These are phyloP conservation scores for Fusarium caatingaense DNA, from an alignment of 2,329 filamentous ascomycete genomes.

Conservation along the genomic window DNA sequence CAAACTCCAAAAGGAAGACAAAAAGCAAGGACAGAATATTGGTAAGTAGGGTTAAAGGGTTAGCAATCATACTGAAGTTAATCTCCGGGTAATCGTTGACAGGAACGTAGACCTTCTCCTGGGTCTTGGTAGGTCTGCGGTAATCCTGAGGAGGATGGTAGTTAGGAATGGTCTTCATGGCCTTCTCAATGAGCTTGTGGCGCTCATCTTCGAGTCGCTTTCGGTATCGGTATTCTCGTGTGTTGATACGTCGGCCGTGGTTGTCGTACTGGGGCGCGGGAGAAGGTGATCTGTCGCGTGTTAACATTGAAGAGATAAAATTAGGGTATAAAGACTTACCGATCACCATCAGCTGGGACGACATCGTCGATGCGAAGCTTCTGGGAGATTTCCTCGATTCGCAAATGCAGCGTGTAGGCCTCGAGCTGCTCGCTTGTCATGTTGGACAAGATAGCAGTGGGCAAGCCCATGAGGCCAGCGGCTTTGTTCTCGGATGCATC, in stretches of 20 bases:
- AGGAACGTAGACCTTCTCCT: conserved; percentile 99
- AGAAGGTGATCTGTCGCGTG: conserved; percentile 81
- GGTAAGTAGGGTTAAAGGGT: conserved; percentile 87
- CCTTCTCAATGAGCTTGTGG: conserved; percentile 98
- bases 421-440: conserved; percentile 99
- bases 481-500: conserved; percentile 98
- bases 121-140: conserved; percentile 98
- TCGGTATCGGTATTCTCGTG: conserved; percentile 96
- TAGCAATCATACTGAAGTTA: conserved; percentile 99
- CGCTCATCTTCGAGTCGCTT: conserved; percentile 98
- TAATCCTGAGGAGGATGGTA: conserved; percentile 99
- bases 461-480: conserved; percentile 95
- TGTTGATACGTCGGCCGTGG: conserved; percentile 99
- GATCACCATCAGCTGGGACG: conserved; percentile 93
- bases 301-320: conserved; percentile 15
- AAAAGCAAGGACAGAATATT: conserved; percentile 50
- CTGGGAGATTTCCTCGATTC: conserved; percentile 99
- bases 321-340: conserved; percentile 67
- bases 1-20: conserved; percentile 58
- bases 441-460: conserved; percentile 94
- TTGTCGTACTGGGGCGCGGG: conserved; percentile 98
- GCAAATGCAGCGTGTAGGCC: conserved; percentile 93
- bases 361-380: conserved; percentile 99
- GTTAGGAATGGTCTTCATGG: conserved; percentile 99
- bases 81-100: conserved; percentile 99